Evolutionary conservation across 306 rosid genomes (phyloP).

Genomic region (Trifolium repens): DNA sequence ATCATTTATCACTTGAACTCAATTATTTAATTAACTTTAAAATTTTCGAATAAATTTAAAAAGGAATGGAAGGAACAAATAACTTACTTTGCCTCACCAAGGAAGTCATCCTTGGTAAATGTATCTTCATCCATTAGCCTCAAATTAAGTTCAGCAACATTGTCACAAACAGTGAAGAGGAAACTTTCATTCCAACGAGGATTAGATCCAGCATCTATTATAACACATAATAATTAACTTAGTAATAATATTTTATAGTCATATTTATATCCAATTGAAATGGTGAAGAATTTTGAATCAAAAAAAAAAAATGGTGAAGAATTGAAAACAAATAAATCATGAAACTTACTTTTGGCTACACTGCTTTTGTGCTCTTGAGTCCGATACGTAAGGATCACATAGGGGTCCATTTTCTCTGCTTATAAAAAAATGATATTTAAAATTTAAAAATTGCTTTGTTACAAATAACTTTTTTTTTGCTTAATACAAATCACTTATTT

Average conservation of each 20-base stretch:
- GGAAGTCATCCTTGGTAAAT: constrained; percentile 44
- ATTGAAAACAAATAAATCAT: not conserved
- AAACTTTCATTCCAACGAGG: constrained; percentile 54
- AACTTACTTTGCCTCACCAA: constrained; percentile 51
- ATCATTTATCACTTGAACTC: no score
- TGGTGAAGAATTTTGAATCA: no score
- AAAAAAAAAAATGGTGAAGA: not conserved
- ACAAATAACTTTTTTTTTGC: no score
- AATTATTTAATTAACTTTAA: no score
- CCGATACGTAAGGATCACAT: constrained; percentile 49
- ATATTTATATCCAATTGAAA: not conserved
- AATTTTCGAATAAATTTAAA: no score
- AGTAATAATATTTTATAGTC: not conserved
- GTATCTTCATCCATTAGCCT: constrained; percentile 49
- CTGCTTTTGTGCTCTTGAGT: constrained; percentile 52
- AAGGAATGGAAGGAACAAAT: no score
- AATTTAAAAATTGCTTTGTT: not conserved
- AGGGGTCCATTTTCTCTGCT: constrained; percentile 54
- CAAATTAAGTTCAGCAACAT: constrained; percentile 44
- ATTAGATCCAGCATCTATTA: constrained; percentile 47
- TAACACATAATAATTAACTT: not conserved
- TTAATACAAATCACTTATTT: not conserved
- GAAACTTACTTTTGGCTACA: constrained; percentile 44
- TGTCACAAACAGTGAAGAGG: constrained; percentile 48
- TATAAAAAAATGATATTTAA: not conserved